phyloP scores from a whole-genome alignment of 2,329 filamentous ascomycete genomes.

The Diaporthe aspalathi region DNA sequence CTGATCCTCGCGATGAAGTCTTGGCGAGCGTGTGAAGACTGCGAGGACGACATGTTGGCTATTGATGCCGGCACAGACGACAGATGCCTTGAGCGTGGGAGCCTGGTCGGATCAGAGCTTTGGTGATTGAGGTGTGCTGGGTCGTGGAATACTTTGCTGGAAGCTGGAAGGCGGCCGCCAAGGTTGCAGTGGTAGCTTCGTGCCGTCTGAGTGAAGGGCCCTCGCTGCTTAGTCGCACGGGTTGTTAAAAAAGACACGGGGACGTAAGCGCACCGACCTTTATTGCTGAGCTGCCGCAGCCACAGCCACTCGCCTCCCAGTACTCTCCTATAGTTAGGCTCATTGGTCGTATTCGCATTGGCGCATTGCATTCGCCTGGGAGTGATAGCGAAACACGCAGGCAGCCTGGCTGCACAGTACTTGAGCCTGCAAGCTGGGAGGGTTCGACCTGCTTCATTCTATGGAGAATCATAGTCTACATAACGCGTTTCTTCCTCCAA shows the following conservation, averaged over 20 bases:
- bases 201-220: background rate
- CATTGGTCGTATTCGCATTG: background rate
- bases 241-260: conserved; percentile 6
- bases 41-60: conserved; percentile 54
- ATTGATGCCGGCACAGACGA: background rate
- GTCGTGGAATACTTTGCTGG: conserved; percentile 21
- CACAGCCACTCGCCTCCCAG: background rate
- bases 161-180: conserved; percentile 13
- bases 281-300: background rate
- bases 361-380: background rate
- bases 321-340: background rate
- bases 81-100: background rate
- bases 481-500: conserved; percentile 29
- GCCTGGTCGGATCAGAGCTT: background rate
- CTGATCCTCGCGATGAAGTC: conserved; percentile 97
- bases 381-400: background rate
- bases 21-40: conserved; percentile 71
- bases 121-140: background rate
- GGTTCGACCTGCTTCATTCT: conserved; percentile 28
- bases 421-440: conserved; percentile 4
- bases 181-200: conserved; percentile 4
- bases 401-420: background rate
- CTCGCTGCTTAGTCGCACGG: conserved; percentile 5
- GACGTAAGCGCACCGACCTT: conserved; percentile 1
- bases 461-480: conserved; percentile 35